A percentile compares a stretch with the other conserved stretches of the same genome.
phyloP scores from a whole-genome alignment of 176 grass and related monocot genomes.

The Alloteropsis semialata region DNA sequence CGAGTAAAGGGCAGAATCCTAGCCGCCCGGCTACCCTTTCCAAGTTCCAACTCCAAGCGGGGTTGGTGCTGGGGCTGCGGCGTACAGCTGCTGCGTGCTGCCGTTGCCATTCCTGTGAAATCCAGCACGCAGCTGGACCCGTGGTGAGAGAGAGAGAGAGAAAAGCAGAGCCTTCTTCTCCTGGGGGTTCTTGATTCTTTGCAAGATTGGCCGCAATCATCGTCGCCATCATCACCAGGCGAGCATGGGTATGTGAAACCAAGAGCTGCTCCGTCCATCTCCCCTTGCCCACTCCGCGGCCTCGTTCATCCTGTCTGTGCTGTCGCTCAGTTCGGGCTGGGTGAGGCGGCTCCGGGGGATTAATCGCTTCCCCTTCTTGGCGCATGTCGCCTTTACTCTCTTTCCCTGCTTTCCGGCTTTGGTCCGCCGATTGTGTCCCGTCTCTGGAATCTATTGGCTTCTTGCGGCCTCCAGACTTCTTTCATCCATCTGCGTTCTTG shows the following conservation, averaged over 20 bases:
- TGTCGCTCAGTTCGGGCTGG: not conserved
- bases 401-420: not conserved
- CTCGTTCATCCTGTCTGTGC: not conserved
- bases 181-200: not conserved
- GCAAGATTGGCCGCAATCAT: not conserved
- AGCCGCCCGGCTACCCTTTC: constrained; percentile 14
- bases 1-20: not conserved
- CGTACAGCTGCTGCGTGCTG: not conserved
- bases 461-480: not conserved
- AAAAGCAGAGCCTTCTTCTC: not conserved
- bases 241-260: constrained; percentile 15
- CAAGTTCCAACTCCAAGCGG: not conserved
- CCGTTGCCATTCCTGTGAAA: not conserved
- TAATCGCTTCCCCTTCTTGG: not conserved
- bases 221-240: not conserved
- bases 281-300: not conserved
- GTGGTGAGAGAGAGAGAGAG: not conserved
- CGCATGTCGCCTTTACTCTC: not conserved
- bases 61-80: not conserved
- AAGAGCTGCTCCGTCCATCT: not conserved
- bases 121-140: not conserved
- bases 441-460: not conserved
- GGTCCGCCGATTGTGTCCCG: not conserved
- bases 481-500: constrained; percentile 11
- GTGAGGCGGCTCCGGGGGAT: not conserved